Base-by-base conservation (phyloP, 1,284 basidiomycete genomes). In the Cutaneotrichosporon cutaneum region DNA sequence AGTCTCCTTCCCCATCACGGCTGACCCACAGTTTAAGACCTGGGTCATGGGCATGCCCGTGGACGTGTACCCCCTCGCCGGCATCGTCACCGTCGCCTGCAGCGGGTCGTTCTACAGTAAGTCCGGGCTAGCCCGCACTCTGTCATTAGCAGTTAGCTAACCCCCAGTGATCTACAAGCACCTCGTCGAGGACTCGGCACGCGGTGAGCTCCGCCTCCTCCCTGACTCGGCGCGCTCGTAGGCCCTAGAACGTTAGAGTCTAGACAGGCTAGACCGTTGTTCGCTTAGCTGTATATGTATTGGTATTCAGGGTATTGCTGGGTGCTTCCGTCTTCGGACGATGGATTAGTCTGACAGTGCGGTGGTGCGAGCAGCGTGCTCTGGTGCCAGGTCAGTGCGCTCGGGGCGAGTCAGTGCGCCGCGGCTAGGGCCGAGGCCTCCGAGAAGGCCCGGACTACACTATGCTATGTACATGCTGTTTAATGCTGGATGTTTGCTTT, bases 21-120 rank as follows among this genome's bases (percentile, higher is more conserved):
- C 10, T 30, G 13, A 44, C 35, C n/a, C n/a, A 1, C 26, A 58
- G 57, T 50, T 27, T 13, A 58, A 39, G 47, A 42, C 33, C 18
- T 58, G 48, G 27, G 13, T 58, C 36, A 16, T 42, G 7, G 36
- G 47, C 36, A 58, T 58, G 47, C 57, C 57, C 18, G 50, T 52
- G 18, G 57, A 58, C 39, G 57, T 58, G 18, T 58, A 58, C 57
- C 57, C 57, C 1, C 57, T 58, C 24, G 57, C 50, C 2, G 32
- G 22, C 36, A 39, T 52, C 27, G 57, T 58, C n/a, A 32, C 36
- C 8, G n/a, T 35, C 13, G 57, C 48, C 35, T 50, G 33, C 36
- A 21, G 16, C 26, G 48, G 47, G 4, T 39, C 32, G 27, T 18
- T 30, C 36, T 58, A 30, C 50, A 58, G 57, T 58, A 30, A 51